Conservation (phyloP, 2,329 filamentous ascomycete species). For the Ascochyta pisi region DNA sequence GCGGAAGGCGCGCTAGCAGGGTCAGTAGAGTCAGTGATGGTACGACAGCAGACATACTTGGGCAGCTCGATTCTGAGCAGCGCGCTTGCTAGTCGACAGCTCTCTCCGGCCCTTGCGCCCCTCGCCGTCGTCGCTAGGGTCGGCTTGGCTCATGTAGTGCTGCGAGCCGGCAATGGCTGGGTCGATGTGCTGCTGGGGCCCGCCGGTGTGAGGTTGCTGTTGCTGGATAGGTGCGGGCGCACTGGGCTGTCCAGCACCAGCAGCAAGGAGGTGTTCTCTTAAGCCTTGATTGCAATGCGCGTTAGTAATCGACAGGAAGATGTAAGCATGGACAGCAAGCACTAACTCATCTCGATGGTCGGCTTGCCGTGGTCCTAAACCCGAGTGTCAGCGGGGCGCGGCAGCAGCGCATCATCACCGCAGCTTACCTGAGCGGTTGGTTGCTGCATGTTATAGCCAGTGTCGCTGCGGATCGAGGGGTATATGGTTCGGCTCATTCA, state of each 20-base stretch:
- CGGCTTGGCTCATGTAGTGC: constrained; percentile 57
- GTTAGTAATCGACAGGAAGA: constrained; percentile 42
- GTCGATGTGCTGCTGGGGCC: constrained; percentile 63
- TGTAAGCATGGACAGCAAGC: constrained; percentile 16
- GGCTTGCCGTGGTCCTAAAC: constrained; percentile 44
- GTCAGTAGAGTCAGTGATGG: constrained; percentile 30
- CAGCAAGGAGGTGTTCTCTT: constrained; percentile 68
- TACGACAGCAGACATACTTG: constrained; percentile 67
- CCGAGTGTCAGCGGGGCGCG: constrained; percentile 36
- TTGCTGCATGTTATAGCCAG: constrained; percentile 47
- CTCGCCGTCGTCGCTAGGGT: constrained; percentile 54
- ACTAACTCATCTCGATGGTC: constrained; percentile 54
- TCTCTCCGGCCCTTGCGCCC: constrained; percentile 79
- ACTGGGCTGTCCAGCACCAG: constrained; percentile 53
- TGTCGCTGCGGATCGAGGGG: constrained; percentile 43
- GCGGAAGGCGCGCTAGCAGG: constrained; percentile 83
- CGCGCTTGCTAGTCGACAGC: constrained; percentile 92
- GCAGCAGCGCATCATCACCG: constrained; percentile 16
- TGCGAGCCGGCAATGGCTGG: constrained; percentile 62
- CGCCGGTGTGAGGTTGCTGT: constrained; percentile 49
- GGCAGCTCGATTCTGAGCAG: constrained; percentile 93
- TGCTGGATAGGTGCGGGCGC: constrained; percentile 29
- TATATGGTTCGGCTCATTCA: constrained; percentile 41
- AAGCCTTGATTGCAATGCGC: constrained; percentile 56
- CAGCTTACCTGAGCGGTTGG: constrained; percentile 62